These are phyloP conservation scores for Rhizopus stolonifer DNA, from an alignment of 371 early-diverging fungal genomes.

Conservation along the genomic window DNA sequence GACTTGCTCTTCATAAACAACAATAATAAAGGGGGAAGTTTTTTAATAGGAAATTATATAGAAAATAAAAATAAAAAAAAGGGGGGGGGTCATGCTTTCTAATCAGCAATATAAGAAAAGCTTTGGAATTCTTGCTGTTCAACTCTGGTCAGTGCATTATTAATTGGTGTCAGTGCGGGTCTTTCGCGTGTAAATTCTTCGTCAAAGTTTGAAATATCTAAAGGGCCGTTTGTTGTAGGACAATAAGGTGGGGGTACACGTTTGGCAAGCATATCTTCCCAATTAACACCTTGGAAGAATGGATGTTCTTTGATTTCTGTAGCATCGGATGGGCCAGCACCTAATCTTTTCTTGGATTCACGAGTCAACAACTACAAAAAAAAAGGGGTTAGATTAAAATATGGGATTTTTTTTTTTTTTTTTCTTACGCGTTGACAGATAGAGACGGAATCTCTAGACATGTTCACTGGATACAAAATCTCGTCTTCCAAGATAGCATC, in stretches of 20 bases:
- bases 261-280: conserved; percentile 88
- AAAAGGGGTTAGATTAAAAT: background rate
- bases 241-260: conserved; percentile 87
- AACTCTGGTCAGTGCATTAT: conserved; percentile 70
- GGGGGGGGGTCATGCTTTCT: background rate
- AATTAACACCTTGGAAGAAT: conserved; percentile 92
- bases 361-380: conserved; percentile 74
- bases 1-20: conserved; percentile 33
- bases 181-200: conserved; percentile 91
- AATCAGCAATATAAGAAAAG: conserved; percentile 91
- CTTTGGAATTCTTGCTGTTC: conserved; percentile 92
- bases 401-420: background rate
- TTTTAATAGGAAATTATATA: background rate
- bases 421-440: conserved; percentile 76
- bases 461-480: conserved; percentile 88
- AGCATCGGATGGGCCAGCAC: conserved; percentile 82
- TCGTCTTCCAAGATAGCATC: conserved; percentile 94
- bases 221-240: conserved; percentile 79
- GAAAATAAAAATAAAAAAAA: conserved; percentile 1
- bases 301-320: conserved; percentile 91
- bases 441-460: conserved; percentile 89
- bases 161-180: conserved; percentile 89
- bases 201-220: conserved; percentile 96
- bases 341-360: conserved; percentile 87
- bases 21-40: background rate